Evolutionary conservation across 2,329 filamentous ascomycete genomes (phyloP).

Genomic region (Cladobotryum mycophilum): DNA sequence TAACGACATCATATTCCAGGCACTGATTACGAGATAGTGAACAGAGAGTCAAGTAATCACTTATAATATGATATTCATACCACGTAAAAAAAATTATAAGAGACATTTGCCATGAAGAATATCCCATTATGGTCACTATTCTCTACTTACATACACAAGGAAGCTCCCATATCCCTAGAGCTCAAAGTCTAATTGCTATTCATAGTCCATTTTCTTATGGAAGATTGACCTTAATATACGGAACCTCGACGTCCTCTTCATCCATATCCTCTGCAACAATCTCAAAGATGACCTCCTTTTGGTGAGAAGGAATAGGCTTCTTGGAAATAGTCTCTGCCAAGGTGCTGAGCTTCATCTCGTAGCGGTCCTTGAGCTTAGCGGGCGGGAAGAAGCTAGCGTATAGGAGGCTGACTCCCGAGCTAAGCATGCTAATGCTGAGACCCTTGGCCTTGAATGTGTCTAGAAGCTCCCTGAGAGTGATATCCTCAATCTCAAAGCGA

Average conservation of each 20-base stretch:
- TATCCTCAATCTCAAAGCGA: conserved; percentile 82
- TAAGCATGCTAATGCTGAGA: conserved; percentile 83
- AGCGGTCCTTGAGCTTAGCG: conserved; percentile 71
- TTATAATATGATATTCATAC: too few relatives aligned
- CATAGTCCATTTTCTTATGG: conserved; percentile 14
- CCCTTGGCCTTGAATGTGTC: conserved; percentile 76
- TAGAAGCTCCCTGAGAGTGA: conserved; percentile 78
- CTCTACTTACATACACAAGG: background rate
- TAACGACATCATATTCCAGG: too few relatives aligned
- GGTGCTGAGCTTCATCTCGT: conserved; percentile 77
- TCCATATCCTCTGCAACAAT: conserved; percentile 84
- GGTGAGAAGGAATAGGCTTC: conserved; percentile 83
- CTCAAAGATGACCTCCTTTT: conserved; percentile 95
- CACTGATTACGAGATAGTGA: too few relatives aligned
- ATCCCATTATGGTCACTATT: background rate
- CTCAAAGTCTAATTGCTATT: conserved; percentile 5
- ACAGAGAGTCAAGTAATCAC: too few relatives aligned
- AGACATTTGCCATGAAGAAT: background rate
- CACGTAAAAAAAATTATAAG: too few relatives aligned
- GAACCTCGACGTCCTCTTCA: conserved; percentile 93
- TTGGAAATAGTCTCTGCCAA: conserved; percentile 85
- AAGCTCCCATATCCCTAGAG: background rate
- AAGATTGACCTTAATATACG: conserved; percentile 87
- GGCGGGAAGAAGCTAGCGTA: conserved; percentile 90
- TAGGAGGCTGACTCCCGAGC: conserved; percentile 90